Evolutionary conservation across 495 filamentous ascomycete genomes (phyloP).

Genomic region (Talaromyces trachyspermus): DNA sequence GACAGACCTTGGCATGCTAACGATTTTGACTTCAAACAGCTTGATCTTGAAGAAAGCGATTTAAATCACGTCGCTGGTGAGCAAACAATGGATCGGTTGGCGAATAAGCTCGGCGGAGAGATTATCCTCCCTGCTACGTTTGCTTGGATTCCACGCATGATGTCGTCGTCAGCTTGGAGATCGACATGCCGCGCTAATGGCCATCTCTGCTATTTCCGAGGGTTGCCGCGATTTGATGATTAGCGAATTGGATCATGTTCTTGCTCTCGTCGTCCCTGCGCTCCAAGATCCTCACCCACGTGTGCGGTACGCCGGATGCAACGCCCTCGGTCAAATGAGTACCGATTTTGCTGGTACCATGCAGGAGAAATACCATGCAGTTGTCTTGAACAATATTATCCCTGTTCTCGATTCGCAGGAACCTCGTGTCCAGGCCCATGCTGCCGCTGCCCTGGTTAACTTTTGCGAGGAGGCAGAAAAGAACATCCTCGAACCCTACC

Average conservation of each 20-base stretch:
- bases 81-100: constrained; percentile 96
- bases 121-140: constrained; percentile 90
- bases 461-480: constrained; percentile 99
- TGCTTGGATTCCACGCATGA: constrained; percentile 94
- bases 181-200: constrained; percentile 96
- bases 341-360: constrained; percentile 98
- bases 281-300: constrained; percentile 88
- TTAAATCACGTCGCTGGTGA: constrained; percentile 97
- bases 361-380: constrained; percentile 89
- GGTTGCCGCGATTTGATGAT: constrained; percentile 95
- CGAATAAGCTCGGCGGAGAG: constrained; percentile 90
- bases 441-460: constrained; percentile 94
- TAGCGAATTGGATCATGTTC: constrained; percentile 84
- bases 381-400: constrained; percentile 82
- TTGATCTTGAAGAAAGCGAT: constrained; percentile 94
- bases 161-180: constrained; percentile 94
- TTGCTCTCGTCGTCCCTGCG: constrained; percentile 87
- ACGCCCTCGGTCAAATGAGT: constrained; percentile 99
- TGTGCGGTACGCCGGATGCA: constrained; percentile 96
- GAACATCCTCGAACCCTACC: constrained; percentile 82
- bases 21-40: constrained; percentile 31
- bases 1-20: constrained; percentile 12
- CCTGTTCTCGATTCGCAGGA: constrained; percentile 86
- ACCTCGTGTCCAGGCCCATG: constrained; percentile 92
- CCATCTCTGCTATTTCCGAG: constrained; percentile 97